Percentiles rank a stretch among this genome's conserved stretches.
These are phyloP conservation scores for Lipomyces mesembrius DNA, from an alignment of 805 yeast species.

Conservation along the genomic window DNA sequence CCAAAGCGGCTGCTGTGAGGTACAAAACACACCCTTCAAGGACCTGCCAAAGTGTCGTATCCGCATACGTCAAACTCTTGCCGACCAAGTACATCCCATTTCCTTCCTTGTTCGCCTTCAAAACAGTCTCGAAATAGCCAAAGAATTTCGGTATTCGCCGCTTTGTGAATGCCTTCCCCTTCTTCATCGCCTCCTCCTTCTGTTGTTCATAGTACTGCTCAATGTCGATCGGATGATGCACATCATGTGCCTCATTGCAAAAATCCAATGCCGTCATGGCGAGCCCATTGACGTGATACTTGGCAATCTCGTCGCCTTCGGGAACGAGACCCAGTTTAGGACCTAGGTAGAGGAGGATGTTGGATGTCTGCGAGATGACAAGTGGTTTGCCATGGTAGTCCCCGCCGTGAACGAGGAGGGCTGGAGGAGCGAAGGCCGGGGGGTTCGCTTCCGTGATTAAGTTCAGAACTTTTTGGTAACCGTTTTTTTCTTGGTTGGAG, in stretches of 20 bases:
- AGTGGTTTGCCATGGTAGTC: background rate
- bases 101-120: background rate
- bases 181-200: background rate
- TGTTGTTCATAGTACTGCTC: background rate
- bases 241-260: background rate
- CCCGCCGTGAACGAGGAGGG: background rate
- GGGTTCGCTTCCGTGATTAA: background rate
- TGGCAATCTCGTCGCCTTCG: background rate
- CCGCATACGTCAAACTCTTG: background rate
- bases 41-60: background rate
- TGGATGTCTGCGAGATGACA: background rate
- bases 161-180: background rate
- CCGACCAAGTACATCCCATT: background rate
- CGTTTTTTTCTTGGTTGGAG: background rate
- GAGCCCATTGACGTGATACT: background rate
- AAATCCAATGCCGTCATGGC: background rate
- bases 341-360: background rate
- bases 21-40: background rate
- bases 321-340: slow-evolving; percentile 1
- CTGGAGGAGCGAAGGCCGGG: background rate
- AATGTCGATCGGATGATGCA: background rate
- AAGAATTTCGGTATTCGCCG: background rate
- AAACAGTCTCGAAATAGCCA: background rate
- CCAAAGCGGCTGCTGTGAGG: too few species aligned
- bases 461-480: background rate